Percentiles rank a stretch among this genome's conserved stretches.
Conservation (phyloP, 78 protist species). For the Trichosphaerium sp. region DNA sequence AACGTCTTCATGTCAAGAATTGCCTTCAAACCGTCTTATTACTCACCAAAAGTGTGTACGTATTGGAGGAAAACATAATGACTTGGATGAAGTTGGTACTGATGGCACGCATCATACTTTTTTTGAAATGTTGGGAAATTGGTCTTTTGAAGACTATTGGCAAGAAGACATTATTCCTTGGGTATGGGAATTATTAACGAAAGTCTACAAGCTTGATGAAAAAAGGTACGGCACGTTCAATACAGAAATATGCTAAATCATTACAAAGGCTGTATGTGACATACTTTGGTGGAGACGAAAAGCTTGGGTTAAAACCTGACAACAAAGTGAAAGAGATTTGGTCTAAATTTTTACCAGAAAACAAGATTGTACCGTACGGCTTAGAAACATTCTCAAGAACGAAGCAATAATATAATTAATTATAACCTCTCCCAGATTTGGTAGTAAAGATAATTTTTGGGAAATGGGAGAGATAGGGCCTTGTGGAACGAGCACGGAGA, state of each 20-base stretch:
- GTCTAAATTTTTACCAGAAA: conserved; percentile 11
- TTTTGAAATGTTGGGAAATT: background rate
- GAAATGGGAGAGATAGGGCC: conserved; percentile 63
- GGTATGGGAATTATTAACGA: conserved; percentile 58
- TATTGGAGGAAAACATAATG: conserved; percentile 72
- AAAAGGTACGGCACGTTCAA: too few species aligned
- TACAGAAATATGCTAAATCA: conserved; percentile 30
- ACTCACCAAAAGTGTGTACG: conserved; percentile 47
- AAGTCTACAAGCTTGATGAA: too few species aligned
- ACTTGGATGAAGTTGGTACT: conserved; percentile 60
- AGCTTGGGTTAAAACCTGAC: too few species aligned
- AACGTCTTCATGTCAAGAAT: conserved; percentile 4
- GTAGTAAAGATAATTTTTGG: conserved; percentile 54
- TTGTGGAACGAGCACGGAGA: conserved; percentile 75
- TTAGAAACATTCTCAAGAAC: conserved; percentile 28
- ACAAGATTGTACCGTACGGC: conserved; percentile 13
- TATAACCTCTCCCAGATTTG: background rate
- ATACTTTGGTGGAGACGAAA: conserved; percentile 46
- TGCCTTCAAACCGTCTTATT: background rate
- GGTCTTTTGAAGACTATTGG: background rate
- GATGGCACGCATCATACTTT: conserved; percentile 72
- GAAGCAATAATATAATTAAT: background rate
- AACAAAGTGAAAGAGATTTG: conserved; percentile 21
- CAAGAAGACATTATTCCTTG: conserved; percentile 15
- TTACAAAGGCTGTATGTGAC: conserved; percentile 14